Evolutionary conservation across 2,329 filamentous ascomycete genomes (phyloP).

Genomic region (Mariannaea sp.): DNA sequence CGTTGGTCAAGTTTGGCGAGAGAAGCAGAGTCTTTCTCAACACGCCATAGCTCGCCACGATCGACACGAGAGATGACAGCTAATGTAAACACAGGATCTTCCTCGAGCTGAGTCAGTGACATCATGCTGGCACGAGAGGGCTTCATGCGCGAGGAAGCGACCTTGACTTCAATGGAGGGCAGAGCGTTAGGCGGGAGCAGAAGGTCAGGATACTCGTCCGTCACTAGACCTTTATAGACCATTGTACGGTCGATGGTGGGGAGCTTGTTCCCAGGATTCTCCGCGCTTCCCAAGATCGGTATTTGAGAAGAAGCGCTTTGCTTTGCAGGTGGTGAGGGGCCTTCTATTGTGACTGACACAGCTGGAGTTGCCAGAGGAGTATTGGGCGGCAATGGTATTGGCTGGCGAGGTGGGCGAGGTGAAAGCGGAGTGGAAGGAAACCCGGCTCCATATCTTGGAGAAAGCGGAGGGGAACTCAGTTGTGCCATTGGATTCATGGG

Average conservation of each 20-base stretch:
- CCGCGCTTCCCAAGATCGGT: constrained; percentile 14
- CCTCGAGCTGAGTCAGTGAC: constrained; percentile 78
- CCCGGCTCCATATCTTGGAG: constrained; percentile 57
- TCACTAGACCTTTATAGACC: constrained; percentile 78
- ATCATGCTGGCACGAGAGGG: constrained; percentile 87
- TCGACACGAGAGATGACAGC: constrained; percentile 81
- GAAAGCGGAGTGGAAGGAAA: constrained; percentile 64
- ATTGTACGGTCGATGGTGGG: constrained; percentile 52
- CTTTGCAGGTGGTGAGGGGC: constrained; percentile 19
- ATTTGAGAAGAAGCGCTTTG: constrained; percentile 21
- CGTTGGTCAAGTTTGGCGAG: constrained; percentile 81
- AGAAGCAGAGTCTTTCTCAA: constrained; percentile 88
- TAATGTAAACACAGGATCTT: constrained; percentile 92
- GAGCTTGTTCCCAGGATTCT: constrained; percentile 34
- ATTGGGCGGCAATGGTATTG: constrained; percentile 73
- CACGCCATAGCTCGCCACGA: constrained; percentile 82
- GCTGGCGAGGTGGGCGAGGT: constrained; percentile 73
- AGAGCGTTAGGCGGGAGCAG: constrained; percentile 87
- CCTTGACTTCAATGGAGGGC: constrained; percentile 81
- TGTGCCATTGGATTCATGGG: constrained; percentile 58
- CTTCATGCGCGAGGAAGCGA: constrained; percentile 92
- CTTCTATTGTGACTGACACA: constrained; percentile 17
- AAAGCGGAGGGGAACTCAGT: constrained; percentile 69
- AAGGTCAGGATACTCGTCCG: constrained; percentile 85
- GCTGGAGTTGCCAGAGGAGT: constrained; percentile 65